Conservation (phyloP, 352 stramenopile species). For the Stramenopiles sp. region DNA sequence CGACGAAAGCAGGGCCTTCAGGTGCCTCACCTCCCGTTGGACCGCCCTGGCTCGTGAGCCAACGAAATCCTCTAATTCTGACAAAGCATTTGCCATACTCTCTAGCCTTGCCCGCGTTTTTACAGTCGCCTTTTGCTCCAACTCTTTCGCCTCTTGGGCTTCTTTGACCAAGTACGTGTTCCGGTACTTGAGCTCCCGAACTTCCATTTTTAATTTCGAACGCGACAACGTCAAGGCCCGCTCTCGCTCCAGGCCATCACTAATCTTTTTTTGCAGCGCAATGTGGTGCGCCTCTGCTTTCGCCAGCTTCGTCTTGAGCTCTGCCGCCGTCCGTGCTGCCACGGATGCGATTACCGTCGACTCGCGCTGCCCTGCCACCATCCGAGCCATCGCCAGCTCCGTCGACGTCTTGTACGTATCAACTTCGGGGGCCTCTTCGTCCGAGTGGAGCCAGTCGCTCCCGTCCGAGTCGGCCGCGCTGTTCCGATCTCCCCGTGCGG, state of each 20-base stretch:
- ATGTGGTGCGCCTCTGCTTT: background rate
- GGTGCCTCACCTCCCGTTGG: slow-evolving; percentile 10
- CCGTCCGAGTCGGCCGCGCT: slow-evolving; percentile 14
- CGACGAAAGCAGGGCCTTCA: slow-evolving; percentile 1
- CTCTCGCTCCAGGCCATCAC: background rate
- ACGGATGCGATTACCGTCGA: slow-evolving; percentile 6
- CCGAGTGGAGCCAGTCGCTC: background rate
- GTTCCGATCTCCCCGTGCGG: too few species aligned
- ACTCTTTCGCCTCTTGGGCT: slow-evolving; percentile 1
- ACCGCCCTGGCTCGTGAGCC: background rate
- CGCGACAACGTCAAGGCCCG: background rate
- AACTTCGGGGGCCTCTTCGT: background rate
- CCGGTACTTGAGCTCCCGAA: slow-evolving; percentile 10
- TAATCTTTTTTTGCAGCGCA: background rate
- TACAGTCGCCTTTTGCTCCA: background rate
- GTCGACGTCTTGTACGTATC: slow-evolving; percentile 7
- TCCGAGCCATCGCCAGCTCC: background rate
- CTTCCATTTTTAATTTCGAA: slow-evolving; percentile 6
- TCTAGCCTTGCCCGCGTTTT: slow-evolving; percentile 6
- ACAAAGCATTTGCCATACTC: slow-evolving; percentile 9
- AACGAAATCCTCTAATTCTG: slow-evolving; percentile 1
- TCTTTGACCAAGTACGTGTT: slow-evolving; percentile 4
- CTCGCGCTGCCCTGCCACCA: slow-evolving; percentile 9
- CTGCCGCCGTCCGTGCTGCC: background rate
- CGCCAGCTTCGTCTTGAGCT: background rate